phyloP scores from a whole-genome alignment of 306 rosid genomes.

The Cicer chorassanicum region DNA sequence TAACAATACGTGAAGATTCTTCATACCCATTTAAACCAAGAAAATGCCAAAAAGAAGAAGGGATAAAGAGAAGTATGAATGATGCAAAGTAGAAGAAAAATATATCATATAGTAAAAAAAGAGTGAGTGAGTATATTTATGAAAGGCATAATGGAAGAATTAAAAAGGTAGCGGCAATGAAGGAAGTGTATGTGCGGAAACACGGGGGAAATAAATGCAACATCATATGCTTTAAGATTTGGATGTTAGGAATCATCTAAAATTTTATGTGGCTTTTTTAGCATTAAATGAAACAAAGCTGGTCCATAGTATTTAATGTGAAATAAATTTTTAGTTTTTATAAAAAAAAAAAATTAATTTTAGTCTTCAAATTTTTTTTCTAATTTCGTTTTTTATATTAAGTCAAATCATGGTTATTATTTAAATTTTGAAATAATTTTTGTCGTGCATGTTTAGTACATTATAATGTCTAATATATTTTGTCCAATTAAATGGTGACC shows the following conservation, averaged over 20 bases:
- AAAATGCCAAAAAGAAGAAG: conserved; percentile 4
- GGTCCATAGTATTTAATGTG: conserved; percentile 22
- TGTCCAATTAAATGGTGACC: conserved; percentile 43
- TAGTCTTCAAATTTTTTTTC: too few species aligned
- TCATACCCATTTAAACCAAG: conserved; percentile 53
- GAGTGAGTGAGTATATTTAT: conserved; percentile 23
- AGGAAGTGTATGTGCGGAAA: conserved; percentile 46
- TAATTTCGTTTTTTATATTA: too few species aligned
- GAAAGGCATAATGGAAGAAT: conserved; percentile 43
- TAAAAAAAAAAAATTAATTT: background rate
- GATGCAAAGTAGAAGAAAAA: conserved; percentile 46
- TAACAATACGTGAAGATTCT: conserved; percentile 29
- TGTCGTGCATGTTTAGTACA: too few species aligned
- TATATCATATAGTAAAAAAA: background rate
- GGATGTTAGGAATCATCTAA: conserved; percentile 43
- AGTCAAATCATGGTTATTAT: too few species aligned
- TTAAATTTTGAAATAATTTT: too few species aligned
- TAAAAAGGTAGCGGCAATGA: conserved; percentile 38
- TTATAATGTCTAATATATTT: background rate
- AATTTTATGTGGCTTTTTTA: conserved; percentile 26
- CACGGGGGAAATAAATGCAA: conserved; percentile 55
- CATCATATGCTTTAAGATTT: conserved; percentile 61
- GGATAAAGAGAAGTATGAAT: conserved; percentile 8
- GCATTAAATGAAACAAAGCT: conserved; percentile 56
- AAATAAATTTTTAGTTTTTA: too few species aligned